Evolutionary conservation across 2,329 filamentous ascomycete species (phyloP), one percentile per base, ranked within the genome.

Genomic region (Epicoccum sorghinum): DNA sequence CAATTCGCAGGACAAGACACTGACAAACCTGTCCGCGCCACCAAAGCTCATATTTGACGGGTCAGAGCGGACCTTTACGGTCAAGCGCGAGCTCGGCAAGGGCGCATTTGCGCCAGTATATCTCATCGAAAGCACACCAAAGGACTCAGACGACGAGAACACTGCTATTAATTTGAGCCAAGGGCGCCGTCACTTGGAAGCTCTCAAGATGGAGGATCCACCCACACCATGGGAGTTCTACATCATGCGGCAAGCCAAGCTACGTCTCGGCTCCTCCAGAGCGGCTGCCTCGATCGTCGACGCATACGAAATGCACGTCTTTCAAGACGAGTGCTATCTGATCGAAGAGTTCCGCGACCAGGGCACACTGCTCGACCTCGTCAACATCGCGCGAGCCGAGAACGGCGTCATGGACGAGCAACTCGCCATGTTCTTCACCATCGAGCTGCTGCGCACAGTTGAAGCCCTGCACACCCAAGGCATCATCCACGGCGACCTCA

Each of bases 101-200:
- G 95, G 95, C 7, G 95, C 95, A 0, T 99, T 96, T 75, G 95
- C 93, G 0, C 93, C 95, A 0, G 95, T 99, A 3, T 99, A 97
- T 71, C 84, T 99, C 0, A 88, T 93, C 7, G 91, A 96, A 69
- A 85, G 83, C 62, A 89, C 88, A n/a, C 77, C 78, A 0, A 79
- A 82, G 3, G 79, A 79, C 29, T 62, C 58, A 7, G 77, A 79
- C 8, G 75, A 77, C 25, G 72, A 78, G 8, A 73, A 77, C 13
- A 68, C 76, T 33, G 70, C 70, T n/a, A 78, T 75, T 4, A 79
- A 79, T 51, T 85, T 89, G 83, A 85, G 87, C 27, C 51, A 86
- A 85, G 66, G 83, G 86, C 86, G 89, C 37, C 79, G 79, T 38
- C 60, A 79, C 1, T 81, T 95, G 4, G 92, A 97, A 74, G 95